phyloP scores from a whole-genome alignment of 352 stramenopile genomes.

The Achlya hypogyna region DNA sequence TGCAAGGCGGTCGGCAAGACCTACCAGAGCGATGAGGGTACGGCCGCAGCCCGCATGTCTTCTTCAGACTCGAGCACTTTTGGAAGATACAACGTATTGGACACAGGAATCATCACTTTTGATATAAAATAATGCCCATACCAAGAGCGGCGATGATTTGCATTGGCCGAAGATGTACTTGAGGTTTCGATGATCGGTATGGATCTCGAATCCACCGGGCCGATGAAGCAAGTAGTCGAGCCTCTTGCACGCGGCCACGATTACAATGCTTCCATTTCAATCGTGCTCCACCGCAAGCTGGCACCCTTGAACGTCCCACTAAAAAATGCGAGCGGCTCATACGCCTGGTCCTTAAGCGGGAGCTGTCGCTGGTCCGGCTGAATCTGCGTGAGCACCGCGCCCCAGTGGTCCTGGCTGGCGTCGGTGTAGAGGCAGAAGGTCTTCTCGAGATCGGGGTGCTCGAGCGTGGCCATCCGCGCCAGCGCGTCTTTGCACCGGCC shows the following conservation, averaged over 20 bases:
- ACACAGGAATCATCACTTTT: too few species aligned
- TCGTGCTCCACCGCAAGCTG: neutral
- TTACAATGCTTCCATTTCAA: constrained; percentile 25
- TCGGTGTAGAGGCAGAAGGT: constrained; percentile 25
- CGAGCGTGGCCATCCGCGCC: constrained; percentile 21
- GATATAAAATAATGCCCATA: too few species aligned
- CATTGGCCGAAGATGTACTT: constrained; percentile 24
- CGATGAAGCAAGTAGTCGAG: constrained; percentile 5
- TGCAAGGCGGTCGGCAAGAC: too few species aligned
- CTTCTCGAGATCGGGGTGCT: constrained; percentile 2
- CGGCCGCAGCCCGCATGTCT: too few species aligned
- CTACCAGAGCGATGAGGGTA: too few species aligned
- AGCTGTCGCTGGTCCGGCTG: neutral
- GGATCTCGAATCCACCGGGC: constrained; percentile 12
- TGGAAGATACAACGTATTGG: too few species aligned
- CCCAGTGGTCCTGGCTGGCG: constrained; percentile 22
- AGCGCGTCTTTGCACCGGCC: too few species aligned
- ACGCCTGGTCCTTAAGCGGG: constrained; percentile 20
- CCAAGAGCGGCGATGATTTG: too few species aligned
- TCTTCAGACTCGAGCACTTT: too few species aligned
- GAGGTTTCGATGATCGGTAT: constrained; percentile 25
- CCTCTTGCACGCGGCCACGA: neutral
- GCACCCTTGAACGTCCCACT: constrained; percentile 4
- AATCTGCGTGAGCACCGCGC: constrained; percentile 22
- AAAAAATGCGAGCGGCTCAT: constrained; percentile 22